These are phyloP conservation scores for Dryadomyces sulphureus DNA, from an alignment of 2,329 filamentous ascomycete species.

Conservation along the genomic window DNA sequence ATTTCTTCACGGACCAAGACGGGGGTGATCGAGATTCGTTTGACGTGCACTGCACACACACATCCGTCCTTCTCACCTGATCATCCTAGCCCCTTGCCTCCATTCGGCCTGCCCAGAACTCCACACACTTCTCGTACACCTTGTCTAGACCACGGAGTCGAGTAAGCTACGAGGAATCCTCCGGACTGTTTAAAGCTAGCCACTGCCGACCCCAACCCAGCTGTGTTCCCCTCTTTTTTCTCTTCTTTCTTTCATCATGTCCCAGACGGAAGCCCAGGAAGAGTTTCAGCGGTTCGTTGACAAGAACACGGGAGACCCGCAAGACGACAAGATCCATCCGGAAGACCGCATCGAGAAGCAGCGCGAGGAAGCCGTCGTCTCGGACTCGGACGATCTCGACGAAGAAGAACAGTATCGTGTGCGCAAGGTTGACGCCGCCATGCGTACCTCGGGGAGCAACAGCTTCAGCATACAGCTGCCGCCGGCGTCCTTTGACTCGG, in stretches of 20 bases:
- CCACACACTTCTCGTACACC: too few relatives aligned
- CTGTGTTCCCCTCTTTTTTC: neutral
- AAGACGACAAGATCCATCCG: conserved; percentile 30
- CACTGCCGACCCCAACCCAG: neutral
- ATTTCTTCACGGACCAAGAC: neutral
- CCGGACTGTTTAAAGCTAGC: neutral
- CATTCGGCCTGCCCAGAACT: too few relatives aligned
- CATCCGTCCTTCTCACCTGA: neutral
- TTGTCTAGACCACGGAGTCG: too few relatives aligned
- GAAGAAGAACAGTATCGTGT: conserved; percentile 38
- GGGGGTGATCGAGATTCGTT: neutral
- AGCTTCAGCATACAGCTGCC: conserved; percentile 37
- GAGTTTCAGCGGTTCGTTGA: conserved; percentile 50
- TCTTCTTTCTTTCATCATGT: conserved; percentile 28
- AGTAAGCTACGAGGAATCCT: too few relatives aligned
- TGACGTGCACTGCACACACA: neutral
- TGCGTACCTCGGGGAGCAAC: conserved; percentile 42
- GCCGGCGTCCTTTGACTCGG: conserved; percentile 47
- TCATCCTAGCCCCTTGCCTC: neutral
- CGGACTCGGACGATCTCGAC: conserved; percentile 35
- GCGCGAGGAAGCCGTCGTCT: conserved; percentile 15
- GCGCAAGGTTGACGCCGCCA: conserved; percentile 44
- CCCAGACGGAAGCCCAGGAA: conserved; percentile 40
- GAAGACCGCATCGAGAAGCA: conserved; percentile 37
- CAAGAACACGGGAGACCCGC: conserved; percentile 32